Conservation (phyloP, 768 basidiomycete species). For the Phlebiopsis gigantea region DNA sequence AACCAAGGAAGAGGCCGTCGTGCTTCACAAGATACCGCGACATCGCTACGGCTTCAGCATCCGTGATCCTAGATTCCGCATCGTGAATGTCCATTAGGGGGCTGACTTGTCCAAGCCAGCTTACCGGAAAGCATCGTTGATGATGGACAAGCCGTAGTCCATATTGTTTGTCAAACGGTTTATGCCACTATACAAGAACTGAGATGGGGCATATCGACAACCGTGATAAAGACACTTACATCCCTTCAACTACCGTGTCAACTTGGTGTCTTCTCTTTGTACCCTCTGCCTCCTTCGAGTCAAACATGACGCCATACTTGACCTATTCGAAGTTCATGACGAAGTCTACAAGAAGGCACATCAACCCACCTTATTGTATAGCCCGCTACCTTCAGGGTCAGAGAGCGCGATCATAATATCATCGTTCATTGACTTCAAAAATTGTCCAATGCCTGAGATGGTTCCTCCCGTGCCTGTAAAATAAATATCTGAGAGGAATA, state of each 20-base stretch:
- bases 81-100: neutral
- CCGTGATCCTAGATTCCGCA: conserved; percentile 62
- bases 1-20: conserved; percentile 93
- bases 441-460: conserved; percentile 78
- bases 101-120: neutral
- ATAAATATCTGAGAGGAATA: neutral
- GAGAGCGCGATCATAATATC: conserved; percentile 67
- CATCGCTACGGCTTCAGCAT: conserved; percentile 94
- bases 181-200: conserved; percentile 70
- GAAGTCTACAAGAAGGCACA: neutral
- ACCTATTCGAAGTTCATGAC: conserved; percentile 38
- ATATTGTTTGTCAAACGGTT: conserved; percentile 92
- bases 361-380: conserved; percentile 79
- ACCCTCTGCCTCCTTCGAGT: conserved; percentile 88
- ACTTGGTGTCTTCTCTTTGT: conserved; percentile 91
- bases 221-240: conserved; percentile 39
- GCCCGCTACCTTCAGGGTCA: conserved; percentile 91
- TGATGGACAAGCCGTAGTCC: conserved; percentile 72
- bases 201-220: neutral
- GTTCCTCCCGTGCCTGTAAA: conserved; percentile 89
- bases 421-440: conserved; percentile 69
- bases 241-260: conserved; percentile 93
- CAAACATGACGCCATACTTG: conserved; percentile 92
- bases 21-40: conserved; percentile 85
- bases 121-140: conserved; percentile 87